Evolutionary conservation across 2,329 filamentous ascomycete species (phyloP).

Genomic region (Diplodia seriata): DNA sequence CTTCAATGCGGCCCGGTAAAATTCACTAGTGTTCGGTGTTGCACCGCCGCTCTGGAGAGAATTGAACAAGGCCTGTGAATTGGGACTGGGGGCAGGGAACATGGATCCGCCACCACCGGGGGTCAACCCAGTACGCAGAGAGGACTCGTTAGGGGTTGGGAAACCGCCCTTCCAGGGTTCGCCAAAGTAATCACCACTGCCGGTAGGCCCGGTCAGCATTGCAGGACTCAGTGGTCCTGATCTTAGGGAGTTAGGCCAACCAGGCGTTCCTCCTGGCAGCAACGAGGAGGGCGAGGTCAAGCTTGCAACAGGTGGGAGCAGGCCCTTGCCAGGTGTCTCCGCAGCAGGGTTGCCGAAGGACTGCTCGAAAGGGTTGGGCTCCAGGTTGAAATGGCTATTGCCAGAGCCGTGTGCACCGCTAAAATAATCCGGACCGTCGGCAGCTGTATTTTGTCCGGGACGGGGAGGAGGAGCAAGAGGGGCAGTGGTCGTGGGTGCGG

Average conservation of each 20-base stretch:
- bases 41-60: constrained; percentile 80
- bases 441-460: constrained; percentile 45
- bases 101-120: constrained; percentile 95
- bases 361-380: constrained; percentile 97
- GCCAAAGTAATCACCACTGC: constrained; percentile 81
- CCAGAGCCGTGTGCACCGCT: constrained; percentile 48
- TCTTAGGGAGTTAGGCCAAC: constrained; percentile 82
- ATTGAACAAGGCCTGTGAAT: constrained; percentile 81
- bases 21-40: constrained; percentile 90
- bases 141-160: constrained; percentile 96
- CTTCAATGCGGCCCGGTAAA: constrained; percentile 89
- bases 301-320: constrained; percentile 87
- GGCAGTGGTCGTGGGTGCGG: constrained; percentile 51
- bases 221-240: constrained; percentile 94
- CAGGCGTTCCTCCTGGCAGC: constrained; percentile 74
- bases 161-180: constrained; percentile 86
- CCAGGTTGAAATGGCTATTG: constrained; percentile 67
- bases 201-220: constrained; percentile 86
- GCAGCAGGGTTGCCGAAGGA: constrained; percentile 76
- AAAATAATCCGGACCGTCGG: constrained; percentile 55
- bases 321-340: constrained; percentile 80
- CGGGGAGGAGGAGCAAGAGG: constrained; percentile 62
- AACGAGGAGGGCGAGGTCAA: constrained; percentile 83
- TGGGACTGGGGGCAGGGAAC: constrained; percentile 92
- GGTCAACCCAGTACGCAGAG: constrained; percentile 86